A percentile compares a stretch with the other conserved stretches of the same genome.
Evolutionary conservation across 1,139 yeast genomes (phyloP).

Genomic region (Geotrichum bryndzae): DNA sequence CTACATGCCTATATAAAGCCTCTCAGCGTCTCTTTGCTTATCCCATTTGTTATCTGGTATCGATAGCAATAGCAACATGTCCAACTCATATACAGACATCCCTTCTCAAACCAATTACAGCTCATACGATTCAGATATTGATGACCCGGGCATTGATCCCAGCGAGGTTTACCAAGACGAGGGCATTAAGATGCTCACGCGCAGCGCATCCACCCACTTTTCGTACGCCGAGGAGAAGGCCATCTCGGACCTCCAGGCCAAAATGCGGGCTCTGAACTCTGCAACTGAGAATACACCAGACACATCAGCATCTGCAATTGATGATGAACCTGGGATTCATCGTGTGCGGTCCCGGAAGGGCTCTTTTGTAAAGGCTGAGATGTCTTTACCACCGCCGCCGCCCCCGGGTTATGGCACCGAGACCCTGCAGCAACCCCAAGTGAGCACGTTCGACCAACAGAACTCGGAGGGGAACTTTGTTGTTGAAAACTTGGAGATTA

Average conservation of each 20-base stretch:
- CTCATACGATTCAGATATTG: background rate
- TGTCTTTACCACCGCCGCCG: constrained; percentile 27
- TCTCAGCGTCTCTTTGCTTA: too few relatives aligned
- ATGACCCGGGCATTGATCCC: background rate
- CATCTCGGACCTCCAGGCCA: constrained; percentile 65
- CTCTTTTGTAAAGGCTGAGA: constrained; percentile 21
- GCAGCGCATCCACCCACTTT: constrained; percentile 34
- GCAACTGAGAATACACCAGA: background rate
- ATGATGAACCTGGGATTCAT: too few relatives aligned
- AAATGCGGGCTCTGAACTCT: constrained; percentile 48
- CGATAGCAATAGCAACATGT: too few relatives aligned
- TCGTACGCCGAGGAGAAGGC: constrained; percentile 64
- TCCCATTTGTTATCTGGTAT: too few relatives aligned
- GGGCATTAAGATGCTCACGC: constrained; percentile 7
- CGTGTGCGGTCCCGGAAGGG: background rate
- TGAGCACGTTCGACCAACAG: constrained; percentile 23
- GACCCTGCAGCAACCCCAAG: background rate
- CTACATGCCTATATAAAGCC: too few relatives aligned
- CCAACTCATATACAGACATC: too few relatives aligned
- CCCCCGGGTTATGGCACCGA: constrained; percentile 13
- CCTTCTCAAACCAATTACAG: too few relatives aligned
- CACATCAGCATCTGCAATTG: too few relatives aligned
- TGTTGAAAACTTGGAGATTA: constrained; percentile 55
- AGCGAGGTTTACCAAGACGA: constrained; percentile 3
- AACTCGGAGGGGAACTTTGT: constrained; percentile 27